phyloP scores from a whole-genome alignment of 805 yeast species.

The Saturnispora ahearnii region DNA sequence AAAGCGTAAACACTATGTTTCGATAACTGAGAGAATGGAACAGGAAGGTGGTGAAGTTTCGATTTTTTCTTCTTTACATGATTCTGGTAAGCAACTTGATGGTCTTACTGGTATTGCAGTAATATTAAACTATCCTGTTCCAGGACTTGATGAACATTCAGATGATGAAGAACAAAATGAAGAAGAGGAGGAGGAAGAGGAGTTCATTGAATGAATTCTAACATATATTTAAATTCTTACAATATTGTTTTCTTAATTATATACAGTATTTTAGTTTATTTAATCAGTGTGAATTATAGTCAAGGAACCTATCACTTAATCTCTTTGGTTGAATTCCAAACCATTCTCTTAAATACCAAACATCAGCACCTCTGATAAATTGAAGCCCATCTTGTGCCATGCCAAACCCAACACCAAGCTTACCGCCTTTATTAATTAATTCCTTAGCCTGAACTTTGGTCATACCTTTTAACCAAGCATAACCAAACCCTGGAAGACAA shows the following conservation, averaged over 20 bases:
- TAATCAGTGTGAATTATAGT: not conserved
- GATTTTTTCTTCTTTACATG: conserved; percentile 78
- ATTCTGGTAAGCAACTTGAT: conserved; percentile 81
- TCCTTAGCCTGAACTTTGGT: conserved; percentile 34
- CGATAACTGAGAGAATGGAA: conserved; percentile 58
- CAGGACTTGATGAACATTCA: conserved; percentile 59
- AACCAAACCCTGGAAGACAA: conserved; percentile 39
- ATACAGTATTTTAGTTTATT: not conserved
- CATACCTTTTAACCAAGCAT: conserved; percentile 39
- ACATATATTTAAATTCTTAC: not conserved
- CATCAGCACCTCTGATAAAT: conserved; percentile 46
- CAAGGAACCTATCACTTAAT: conserved; percentile 18
- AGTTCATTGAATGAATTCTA: not conserved
- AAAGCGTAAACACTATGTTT: conserved; percentile 59
- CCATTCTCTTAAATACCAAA: conserved; percentile 49
- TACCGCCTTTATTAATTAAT: conserved; percentile 42
- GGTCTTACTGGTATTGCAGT: conserved; percentile 90
- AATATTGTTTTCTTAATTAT: not conserved
- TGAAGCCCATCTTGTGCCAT: conserved; percentile 57
- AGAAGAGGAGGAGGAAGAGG: conserved; percentile 5
- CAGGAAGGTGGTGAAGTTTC: conserved; percentile 67
- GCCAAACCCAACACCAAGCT: conserved; percentile 55
- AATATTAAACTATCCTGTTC: conserved; percentile 71
- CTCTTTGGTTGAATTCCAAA: conserved; percentile 23
- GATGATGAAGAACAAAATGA: conserved; percentile 24